Evolutionary conservation across 805 yeast species (phyloP), one percentile per base, ranked within the genome.

Genomic region (Metschnikowia vanudenii): DNA sequence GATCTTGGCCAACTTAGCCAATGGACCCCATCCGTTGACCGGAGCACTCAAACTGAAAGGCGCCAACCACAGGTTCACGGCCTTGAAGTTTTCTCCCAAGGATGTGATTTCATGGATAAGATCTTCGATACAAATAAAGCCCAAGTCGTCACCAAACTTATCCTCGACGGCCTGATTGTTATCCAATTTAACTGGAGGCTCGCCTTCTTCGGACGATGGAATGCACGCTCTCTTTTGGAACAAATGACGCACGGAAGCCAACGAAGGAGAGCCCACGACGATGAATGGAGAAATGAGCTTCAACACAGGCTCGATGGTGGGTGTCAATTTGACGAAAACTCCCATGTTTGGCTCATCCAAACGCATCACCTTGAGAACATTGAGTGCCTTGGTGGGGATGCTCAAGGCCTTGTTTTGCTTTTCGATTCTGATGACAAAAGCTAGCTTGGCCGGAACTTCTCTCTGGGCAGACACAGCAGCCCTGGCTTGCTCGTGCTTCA

Each of bases 51-150:
- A 73, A 57, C 76, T 71, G 70, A 87, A 85, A 32, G 95, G 94
- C 49, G 77, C 74, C 57, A 87, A 62, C 75, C 88, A 86, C 56
- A 74, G 71, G 49, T 77, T 71, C 47, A 81, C 80, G 24, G 66
- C 66, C 56, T 81, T 80, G 71, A 87, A 87, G 51, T 76, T 68
- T 20, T 80, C 88, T 16, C 89, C 86, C 55, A 85, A 58, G 14
- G 81, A 63, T 17, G 71, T 73, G 44, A 87, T 74, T 67, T 86
- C 92, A 60, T 83, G 88, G 45, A 87, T 79, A 46, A 87, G 73
- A 67, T 87, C 95, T 69, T 87, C 94, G 16, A 85, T 77, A 79
- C 95, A 87, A 52, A 87, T 81, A 50, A 84, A 70, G 24, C 92
- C 90, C 45, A 73, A 69, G 34, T 63, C 66, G 41, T 65, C 68